phyloP scores from a whole-genome alignment of 2,329 filamentous ascomycete species.

The Hypomyces rosellus region DNA sequence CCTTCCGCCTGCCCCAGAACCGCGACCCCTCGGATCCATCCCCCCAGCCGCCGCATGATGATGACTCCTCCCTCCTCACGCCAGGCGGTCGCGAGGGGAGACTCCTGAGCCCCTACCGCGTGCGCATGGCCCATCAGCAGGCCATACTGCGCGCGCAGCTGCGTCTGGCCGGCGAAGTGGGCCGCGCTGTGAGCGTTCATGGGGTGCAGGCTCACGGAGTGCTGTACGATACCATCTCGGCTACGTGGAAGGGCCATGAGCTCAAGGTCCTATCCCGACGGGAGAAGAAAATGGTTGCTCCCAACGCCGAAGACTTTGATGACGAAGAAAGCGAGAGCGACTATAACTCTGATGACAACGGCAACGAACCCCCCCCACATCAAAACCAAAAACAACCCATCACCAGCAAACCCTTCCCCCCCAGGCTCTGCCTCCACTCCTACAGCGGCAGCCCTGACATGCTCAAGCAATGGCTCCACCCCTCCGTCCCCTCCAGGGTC shows the following conservation, averaged over 20 bases:
- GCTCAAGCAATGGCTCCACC: constrained; percentile 70
- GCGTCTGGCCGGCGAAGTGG: constrained; percentile 61
- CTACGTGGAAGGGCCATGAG: constrained; percentile 67
- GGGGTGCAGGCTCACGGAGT: constrained; percentile 72
- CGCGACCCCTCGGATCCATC: constrained; percentile 36
- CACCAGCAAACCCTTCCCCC: constrained; percentile 61
- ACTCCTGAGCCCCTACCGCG: constrained; percentile 59
- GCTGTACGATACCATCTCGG: constrained; percentile 57
- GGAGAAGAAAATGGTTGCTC: constrained; percentile 46
- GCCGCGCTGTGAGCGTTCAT: constrained; percentile 61
- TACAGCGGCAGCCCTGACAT: constrained; percentile 75
- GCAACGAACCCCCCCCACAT: background rate
- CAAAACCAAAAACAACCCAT: background rate
- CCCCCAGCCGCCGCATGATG: constrained; percentile 16
- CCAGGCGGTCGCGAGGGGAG: constrained; percentile 66
- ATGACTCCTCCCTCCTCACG: constrained; percentile 49
- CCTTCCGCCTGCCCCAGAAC: constrained; percentile 63
- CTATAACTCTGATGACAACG: constrained; percentile 28
- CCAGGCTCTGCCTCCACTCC: constrained; percentile 87
- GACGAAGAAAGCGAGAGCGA: no score
- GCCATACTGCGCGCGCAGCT: constrained; percentile 61
- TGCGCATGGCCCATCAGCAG: constrained; percentile 63
- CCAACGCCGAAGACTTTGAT: constrained; percentile 27
- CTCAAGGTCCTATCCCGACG: constrained; percentile 53
- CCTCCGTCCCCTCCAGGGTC: constrained; percentile 64